Percentiles rank a stretch among this genome's conserved stretches.
Conservation (phyloP, 2,329 filamentous ascomycete species). For the Xylaria sp. region DNA sequence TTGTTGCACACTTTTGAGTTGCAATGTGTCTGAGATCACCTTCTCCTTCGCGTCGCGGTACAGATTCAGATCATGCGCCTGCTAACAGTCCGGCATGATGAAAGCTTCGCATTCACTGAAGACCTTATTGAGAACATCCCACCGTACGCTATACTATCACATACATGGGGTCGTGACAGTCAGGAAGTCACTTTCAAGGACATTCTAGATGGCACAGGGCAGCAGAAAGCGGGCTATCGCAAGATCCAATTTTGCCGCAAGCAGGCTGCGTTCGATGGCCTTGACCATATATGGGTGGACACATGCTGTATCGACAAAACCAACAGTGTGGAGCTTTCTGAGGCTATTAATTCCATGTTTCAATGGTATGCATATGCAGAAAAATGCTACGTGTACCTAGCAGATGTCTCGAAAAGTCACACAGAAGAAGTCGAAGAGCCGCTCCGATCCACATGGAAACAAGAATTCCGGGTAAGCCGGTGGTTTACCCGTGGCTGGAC, state of each 20-base stretch:
- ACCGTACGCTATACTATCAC: background rate
- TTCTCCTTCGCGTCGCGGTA: background rate
- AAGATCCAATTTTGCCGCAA: slow-evolving; percentile 21
- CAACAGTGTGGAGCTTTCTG: background rate
- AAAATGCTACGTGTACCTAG: slow-evolving; percentile 26
- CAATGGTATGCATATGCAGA: slow-evolving; percentile 18
- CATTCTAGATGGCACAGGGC: slow-evolving; percentile 5
- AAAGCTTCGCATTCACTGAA: background rate
- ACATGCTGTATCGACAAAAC: slow-evolving; percentile 16
- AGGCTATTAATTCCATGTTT: slow-evolving; percentile 8
- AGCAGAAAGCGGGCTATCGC: slow-evolving; percentile 17
- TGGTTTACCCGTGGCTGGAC: slow-evolving; percentile 18
- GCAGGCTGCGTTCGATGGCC: slow-evolving; percentile 11
- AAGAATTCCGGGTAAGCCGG: background rate
- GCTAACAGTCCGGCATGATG: background rate
- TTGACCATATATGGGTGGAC: slow-evolving; percentile 14
- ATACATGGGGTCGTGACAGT: background rate
- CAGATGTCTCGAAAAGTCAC: slow-evolving; percentile 14
- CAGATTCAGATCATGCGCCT: background rate
- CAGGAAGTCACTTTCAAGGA: slow-evolving; percentile 1
- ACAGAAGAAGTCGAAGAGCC: background rate
- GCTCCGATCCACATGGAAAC: slow-evolving; percentile 8
- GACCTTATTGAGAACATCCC: background rate
- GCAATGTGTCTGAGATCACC: background rate
- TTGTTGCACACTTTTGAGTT: background rate